phyloP scores from a whole-genome alignment of 768 basidiomycete species.

The Tulasnella calospora region DNA sequence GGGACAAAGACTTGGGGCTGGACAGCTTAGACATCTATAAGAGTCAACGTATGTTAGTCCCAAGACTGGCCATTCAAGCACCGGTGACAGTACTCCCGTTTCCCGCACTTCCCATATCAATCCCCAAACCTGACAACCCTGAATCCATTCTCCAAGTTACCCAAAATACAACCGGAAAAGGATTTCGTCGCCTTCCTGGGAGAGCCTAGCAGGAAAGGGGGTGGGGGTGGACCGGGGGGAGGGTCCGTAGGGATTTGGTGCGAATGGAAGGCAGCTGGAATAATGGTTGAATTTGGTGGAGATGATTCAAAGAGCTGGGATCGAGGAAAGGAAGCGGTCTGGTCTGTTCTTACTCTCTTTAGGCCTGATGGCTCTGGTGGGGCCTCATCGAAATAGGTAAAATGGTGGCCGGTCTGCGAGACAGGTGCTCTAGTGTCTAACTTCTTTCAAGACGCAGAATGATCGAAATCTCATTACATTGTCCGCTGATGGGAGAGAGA shows the following conservation, averaged over 20 bases:
- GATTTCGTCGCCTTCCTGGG: slow-evolving; percentile 71
- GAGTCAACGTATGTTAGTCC: too few species aligned
- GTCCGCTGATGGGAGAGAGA: background rate
- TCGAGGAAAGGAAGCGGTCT: slow-evolving; percentile 70
- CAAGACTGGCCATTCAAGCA: slow-evolving; percentile 31
- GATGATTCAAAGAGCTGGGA: slow-evolving; percentile 80
- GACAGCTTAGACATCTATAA: too few species aligned
- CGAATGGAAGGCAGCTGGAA: slow-evolving; percentile 76
- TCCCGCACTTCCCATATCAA: slow-evolving; percentile 49
- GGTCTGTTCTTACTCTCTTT: slow-evolving; percentile 67
- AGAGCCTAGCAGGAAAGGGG: slow-evolving; percentile 88
- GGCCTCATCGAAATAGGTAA: background rate
- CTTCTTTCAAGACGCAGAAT: background rate
- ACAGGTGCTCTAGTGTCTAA: too few species aligned
- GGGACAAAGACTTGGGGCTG: slow-evolving; percentile 46
- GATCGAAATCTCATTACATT: background rate
- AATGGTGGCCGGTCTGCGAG: background rate
- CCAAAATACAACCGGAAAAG: slow-evolving; percentile 59
- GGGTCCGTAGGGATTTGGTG: slow-evolving; percentile 91
- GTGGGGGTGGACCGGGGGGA: slow-evolving; percentile 75
- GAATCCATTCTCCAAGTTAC: slow-evolving; percentile 40
- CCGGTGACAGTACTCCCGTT: slow-evolving; percentile 50
- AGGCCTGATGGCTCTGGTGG: background rate
- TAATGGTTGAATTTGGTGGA: slow-evolving; percentile 85
- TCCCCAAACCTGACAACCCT: background rate